Evolutionary conservation across 2,329 filamentous ascomycete genomes (phyloP).

Genomic region (Calonectria leucothoes): DNA sequence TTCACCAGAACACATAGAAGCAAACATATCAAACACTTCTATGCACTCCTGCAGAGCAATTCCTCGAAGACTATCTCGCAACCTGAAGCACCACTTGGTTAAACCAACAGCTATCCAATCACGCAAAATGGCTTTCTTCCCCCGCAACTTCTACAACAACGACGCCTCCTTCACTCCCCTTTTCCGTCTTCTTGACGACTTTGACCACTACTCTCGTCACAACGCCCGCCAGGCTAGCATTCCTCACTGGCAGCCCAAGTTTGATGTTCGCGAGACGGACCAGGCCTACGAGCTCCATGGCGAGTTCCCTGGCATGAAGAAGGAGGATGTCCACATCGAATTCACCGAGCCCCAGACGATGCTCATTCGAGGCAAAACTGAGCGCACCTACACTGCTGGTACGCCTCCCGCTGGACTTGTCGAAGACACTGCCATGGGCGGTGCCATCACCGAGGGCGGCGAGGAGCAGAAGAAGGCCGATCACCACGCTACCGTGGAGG

Average conservation of each 20-base stretch:
- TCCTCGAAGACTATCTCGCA: slow-evolving; percentile 39
- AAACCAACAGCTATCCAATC: slow-evolving; percentile 36
- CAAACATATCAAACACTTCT: slow-evolving; percentile 34
- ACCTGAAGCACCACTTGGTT: slow-evolving; percentile 39
- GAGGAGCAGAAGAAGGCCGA: slow-evolving; percentile 49
- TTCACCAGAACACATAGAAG: slow-evolving; percentile 44
- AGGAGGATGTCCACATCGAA: slow-evolving; percentile 81
- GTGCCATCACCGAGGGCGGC: slow-evolving; percentile 54
- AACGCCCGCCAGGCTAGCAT: slow-evolving; percentile 44
- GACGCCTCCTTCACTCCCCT: slow-evolving; percentile 67
- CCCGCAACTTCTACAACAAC: slow-evolving; percentile 61
- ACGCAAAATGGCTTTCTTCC: slow-evolving; percentile 71
- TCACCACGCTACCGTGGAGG: slow-evolving; percentile 74
- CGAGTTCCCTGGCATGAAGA: slow-evolving; percentile 80
- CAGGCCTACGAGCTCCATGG: slow-evolving; percentile 81
- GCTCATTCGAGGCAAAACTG: slow-evolving; percentile 75
- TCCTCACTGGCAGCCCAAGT: slow-evolving; percentile 78
- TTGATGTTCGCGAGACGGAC: slow-evolving; percentile 80
- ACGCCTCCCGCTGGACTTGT: slow-evolving; percentile 60
- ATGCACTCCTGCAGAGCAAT: slow-evolving; percentile 41
- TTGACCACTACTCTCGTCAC: slow-evolving; percentile 66
- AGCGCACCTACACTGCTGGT: slow-evolving; percentile 71
- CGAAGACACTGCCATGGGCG: slow-evolving; percentile 53
- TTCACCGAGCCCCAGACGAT: slow-evolving; percentile 83
- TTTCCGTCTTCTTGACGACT: slow-evolving; percentile 74